Evolutionary conservation across 208 protist species (phyloP), one percentile per base, ranked within the genome.

Genomic region (Zelonia costaricensis): DNA sequence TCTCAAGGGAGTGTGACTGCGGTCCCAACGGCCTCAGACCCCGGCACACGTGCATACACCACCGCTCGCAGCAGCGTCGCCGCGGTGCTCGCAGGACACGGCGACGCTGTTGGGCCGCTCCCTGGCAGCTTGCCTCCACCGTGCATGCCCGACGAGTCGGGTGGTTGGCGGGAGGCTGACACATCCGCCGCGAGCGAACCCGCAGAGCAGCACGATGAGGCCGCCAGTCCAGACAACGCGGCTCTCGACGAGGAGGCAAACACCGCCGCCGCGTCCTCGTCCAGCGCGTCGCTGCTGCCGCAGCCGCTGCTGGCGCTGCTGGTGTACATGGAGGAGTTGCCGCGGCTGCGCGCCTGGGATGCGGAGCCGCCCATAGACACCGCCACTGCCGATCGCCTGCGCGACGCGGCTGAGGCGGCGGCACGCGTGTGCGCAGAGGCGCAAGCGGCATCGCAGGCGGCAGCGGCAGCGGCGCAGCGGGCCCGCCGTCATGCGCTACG

Each of bases 331-430:
- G 55, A 40, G 42, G 55, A 46, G 38, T 40, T 27, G 20, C 49
- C 49, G 33, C 56, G 30, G 9, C 65, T 61, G 27, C 22, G 15
- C 23, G 39, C 55, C 5, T 61, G 55, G 55, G 55, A 61, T 25
- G 39, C 39, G 16, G 66, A 73, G 58, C 58, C 66, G 44, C 66
- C 66, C 1, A n/a, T n/a, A 27, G 15, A 15, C 30, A n/a, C 31
- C 23, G 18, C 27, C 5, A 0, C 12, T 1, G 43, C 39, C 2
- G 57, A 33, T 3, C 18, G 39, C 9, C 20, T 39, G n/a, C 35
- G 35, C 12, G 30, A 20, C 27, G 38, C 16, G 15, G 22, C 31
- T 4, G 36, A 18, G n/a, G 66, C 65, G 49, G 58, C 52, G 8
- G 9, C 38, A n/a, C n/a, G n/a, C n/a, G n/a, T n/a, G n/a, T n/a